phyloP scores from a whole-genome alignment of 2,329 filamentous ascomycete genomes.

The Colletotrichum sp. region DNA sequence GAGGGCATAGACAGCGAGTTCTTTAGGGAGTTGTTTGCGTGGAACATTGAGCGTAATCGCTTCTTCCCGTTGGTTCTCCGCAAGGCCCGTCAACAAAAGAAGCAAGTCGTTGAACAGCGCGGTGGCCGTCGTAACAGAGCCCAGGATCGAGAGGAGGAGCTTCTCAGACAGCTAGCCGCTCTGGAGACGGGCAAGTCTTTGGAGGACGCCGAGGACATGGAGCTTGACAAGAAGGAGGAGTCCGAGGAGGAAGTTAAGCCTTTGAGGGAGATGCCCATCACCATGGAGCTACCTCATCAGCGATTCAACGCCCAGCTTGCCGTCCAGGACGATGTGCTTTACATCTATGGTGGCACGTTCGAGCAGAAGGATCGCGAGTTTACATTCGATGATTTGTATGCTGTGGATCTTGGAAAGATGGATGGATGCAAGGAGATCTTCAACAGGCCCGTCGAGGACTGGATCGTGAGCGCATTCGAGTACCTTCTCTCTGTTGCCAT shows the following conservation, averaged over 20 bases:
- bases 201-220: constrained; percentile 54
- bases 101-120: constrained; percentile 64
- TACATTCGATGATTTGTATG: constrained; percentile 94
- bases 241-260: constrained; percentile 61
- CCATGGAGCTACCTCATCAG: constrained; percentile 84
- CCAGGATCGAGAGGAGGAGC: constrained; percentile 89
- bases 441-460: constrained; percentile 81
- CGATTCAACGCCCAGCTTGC: constrained; percentile 91
- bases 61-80: constrained; percentile 86
- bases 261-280: constrained; percentile 67
- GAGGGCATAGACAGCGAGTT: constrained; percentile 98
- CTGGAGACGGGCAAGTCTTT: constrained; percentile 77
- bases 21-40: constrained; percentile 89
- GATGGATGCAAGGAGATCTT: constrained; percentile 95
- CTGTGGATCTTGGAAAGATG: constrained; percentile 91
- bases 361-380: constrained; percentile 95
- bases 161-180: constrained; percentile 84
- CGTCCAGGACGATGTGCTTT: constrained; percentile 90
- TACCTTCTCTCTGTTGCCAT: constrained; percentile 29
- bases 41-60: constrained; percentile 94
- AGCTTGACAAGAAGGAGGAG: constrained; percentile 53
- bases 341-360: constrained; percentile 93
- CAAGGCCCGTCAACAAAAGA: constrained; percentile 72
- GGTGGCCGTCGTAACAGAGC: constrained; percentile 73
- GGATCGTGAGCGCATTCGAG: constrained; percentile 64